Evolutionary conservation across 306 rosid species (phyloP), one percentile per base, ranked within the genome.

Genomic region (Ochetophila trinervis): DNA sequence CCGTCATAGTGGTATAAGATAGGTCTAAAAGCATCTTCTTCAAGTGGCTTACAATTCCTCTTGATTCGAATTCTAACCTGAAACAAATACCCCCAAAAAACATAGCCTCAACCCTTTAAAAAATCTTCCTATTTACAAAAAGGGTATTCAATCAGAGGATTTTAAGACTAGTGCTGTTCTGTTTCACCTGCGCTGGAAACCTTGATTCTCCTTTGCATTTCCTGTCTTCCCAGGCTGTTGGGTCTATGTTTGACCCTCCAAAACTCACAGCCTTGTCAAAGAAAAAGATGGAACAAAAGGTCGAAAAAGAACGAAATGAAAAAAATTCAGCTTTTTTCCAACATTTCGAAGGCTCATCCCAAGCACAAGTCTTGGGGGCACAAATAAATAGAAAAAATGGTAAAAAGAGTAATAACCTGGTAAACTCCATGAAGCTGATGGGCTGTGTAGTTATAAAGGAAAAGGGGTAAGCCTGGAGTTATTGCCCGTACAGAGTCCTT

Each of bases 401-500:
- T 15, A 16, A 17, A 18, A 49, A 49, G 9, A 57, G 2, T 15
- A 7, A 49, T 16, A 49, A 73, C 78, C 78, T 74, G 73, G 56
- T 57, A 74, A 6, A 74, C 68, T 66, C 78, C 78, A 60, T 74
- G 73, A 4, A 74, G 68, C 73, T 74, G 72, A 57, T 74, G 78
- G 22, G 57, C 44, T 15, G 78, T 74, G 78, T 74, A 74, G 57
- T 66, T 74, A 18, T 66, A 74, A 18, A 74, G 73, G 42, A 74
- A 66, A 24, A 66, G 73, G 10, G 78, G 78, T 30, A 74, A 32
- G 47, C 78, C 73, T 40, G 78, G 78, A 51, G 71, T 60, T 40
- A 74, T 74, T 42, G 78, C 73, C 73, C 78, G 37, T 0, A 74
- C 73, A 17, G 73, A 66, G 67, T 74, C 78, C 68, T 74, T 74